Evolutionary conservation across 1,284 basidiomycete species (phyloP).

Genomic region (Apiotrichum domesticum): DNA sequence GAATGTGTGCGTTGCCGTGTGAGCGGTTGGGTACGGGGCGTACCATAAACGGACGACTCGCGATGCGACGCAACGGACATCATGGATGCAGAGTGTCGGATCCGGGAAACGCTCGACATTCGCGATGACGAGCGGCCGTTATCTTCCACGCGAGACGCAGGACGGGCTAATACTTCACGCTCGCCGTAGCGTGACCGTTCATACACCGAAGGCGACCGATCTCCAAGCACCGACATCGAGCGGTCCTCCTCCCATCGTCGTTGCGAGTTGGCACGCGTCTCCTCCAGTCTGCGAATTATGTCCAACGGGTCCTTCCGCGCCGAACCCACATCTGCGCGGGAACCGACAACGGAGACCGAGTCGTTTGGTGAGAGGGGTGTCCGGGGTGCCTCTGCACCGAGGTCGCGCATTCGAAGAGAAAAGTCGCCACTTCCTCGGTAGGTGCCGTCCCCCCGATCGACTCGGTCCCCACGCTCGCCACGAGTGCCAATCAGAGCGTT

Average conservation of each 20-base stretch:
- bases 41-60: constrained; percentile 24
- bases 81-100: constrained; percentile 18
- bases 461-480: background rate
- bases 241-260: constrained; percentile 34
- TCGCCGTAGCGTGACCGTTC: constrained; percentile 13
- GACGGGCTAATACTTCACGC: constrained; percentile 9
- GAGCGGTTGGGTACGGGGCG: constrained; percentile 20
- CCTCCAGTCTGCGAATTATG: constrained; percentile 33
- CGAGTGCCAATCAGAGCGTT: background rate
- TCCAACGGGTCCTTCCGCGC: constrained; percentile 37
- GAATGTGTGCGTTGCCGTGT: constrained; percentile 8
- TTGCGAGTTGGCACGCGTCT: constrained; percentile 26
- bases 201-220: constrained; percentile 8
- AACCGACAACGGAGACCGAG: constrained; percentile 34
- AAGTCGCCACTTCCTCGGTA: background rate
- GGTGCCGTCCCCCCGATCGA: background rate
- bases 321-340: constrained; percentile 8
- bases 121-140: background rate
- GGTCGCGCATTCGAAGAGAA: background rate
- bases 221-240: constrained; percentile 20
- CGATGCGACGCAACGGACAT: constrained; percentile 35
- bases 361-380: constrained; percentile 29
- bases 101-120: constrained; percentile 1
- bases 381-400: background rate
- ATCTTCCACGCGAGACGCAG: constrained; percentile 12